Evolutionary conservation across 1,284 basidiomycete species (phyloP).

Genomic region (Phellopilus nigrolimitatus): DNA sequence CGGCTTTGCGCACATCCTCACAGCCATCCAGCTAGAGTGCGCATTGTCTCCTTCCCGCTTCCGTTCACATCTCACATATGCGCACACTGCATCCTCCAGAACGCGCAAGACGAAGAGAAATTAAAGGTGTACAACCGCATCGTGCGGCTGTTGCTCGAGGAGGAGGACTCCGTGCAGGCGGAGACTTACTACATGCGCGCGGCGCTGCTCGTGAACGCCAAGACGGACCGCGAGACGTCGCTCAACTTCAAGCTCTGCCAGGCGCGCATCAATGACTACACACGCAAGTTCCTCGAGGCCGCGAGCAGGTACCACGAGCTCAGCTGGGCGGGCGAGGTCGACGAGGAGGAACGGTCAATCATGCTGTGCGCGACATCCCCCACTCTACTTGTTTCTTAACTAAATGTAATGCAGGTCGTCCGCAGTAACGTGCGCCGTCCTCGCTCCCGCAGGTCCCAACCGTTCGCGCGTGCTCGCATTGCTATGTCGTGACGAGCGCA

Average conservation of each 20-base stretch:
- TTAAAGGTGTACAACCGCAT: conserved; percentile 91
- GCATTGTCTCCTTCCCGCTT: neutral
- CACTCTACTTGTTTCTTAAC: conserved; percentile 17
- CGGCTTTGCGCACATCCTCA: conserved; percentile 85
- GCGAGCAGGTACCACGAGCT: conserved; percentile 92
- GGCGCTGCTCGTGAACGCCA: conserved; percentile 79
- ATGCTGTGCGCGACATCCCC: conserved; percentile 63
- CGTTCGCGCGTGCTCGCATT: conserved; percentile 89
- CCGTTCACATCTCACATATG: neutral
- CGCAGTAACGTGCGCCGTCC: conserved; percentile 93
- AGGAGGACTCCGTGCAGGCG: conserved; percentile 89
- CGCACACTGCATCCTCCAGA: neutral
- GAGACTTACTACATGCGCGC: conserved; percentile 97
- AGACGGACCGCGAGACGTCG: conserved; percentile 70
- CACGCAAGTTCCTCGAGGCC: conserved; percentile 92
- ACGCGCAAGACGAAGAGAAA: conserved; percentile 73
- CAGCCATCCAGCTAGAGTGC: conserved; percentile 52
- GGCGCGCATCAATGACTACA: conserved; percentile 90
- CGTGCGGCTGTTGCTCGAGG: conserved; percentile 91
- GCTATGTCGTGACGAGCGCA: conserved; percentile 91
- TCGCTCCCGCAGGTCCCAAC: conserved; percentile 96
- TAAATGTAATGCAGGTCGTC: conserved; percentile 54
- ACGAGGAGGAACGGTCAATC: conserved; percentile 82
- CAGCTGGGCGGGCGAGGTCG: conserved; percentile 82
- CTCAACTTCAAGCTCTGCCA: conserved; percentile 85